Evolutionary conservation across 2,329 filamentous ascomycete species (phyloP).

Genomic region (Microthyrium microscopicum): DNA sequence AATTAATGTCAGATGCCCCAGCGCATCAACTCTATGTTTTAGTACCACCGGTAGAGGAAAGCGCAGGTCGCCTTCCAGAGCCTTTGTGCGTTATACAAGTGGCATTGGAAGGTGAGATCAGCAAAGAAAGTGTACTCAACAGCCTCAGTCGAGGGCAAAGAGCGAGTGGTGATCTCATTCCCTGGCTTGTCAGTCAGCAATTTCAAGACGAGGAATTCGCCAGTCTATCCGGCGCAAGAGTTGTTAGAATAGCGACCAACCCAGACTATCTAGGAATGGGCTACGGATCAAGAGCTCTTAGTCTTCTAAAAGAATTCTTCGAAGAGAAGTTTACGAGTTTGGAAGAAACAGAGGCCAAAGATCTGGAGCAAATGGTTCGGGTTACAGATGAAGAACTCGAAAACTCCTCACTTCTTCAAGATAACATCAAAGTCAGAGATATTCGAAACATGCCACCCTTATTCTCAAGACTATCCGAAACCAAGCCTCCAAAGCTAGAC

Average conservation of each 20-base stretch:
- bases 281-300: conserved; percentile 76
- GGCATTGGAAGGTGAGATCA: conserved; percentile 86
- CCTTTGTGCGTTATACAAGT: conserved; percentile 92
- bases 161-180: conserved; percentile 83
- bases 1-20: conserved; percentile 94
- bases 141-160: conserved; percentile 77
- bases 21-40: conserved; percentile 93
- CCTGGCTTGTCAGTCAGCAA: conserved; percentile 94
- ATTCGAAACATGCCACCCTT: conserved; percentile 84
- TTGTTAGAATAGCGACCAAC: conserved; percentile 92
- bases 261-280: conserved; percentile 87
- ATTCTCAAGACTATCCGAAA: conserved; percentile 75
- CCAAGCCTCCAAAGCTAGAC: conserved; percentile 63
- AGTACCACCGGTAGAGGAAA: conserved; percentile 68
- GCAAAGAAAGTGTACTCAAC: conserved; percentile 78
- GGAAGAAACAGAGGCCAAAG: conserved; percentile 49
- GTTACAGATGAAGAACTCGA: conserved; percentile 72
- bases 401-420: conserved; percentile 58
- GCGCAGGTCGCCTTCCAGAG: conserved; percentile 60
- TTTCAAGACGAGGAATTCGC: conserved; percentile 98
- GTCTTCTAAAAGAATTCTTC: conserved; percentile 82
- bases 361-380: conserved; percentile 47
- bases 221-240: conserved; percentile 72
- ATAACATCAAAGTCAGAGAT: conserved; percentile 80
- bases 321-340: conserved; percentile 81